phyloP scores from a whole-genome alignment of 2,329 filamentous ascomycete genomes.

The Aquanectria penicillioides region DNA sequence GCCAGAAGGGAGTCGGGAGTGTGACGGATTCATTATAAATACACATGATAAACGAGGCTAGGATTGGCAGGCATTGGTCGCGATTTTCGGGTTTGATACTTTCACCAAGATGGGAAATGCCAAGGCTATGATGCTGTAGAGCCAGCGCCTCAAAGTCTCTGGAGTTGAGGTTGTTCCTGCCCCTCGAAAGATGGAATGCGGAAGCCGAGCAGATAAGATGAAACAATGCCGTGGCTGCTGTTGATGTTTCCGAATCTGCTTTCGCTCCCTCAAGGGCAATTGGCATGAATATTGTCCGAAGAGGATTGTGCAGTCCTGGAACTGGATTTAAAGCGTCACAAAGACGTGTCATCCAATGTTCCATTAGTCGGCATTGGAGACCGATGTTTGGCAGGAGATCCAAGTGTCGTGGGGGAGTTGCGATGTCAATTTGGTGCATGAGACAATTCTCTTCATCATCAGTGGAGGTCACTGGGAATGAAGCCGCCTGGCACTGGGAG shows the following conservation, averaged over 20 bases:
- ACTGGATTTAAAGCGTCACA: neutral
- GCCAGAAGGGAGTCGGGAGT: neutral
- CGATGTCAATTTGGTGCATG: too few species aligned
- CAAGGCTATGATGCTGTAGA: slow-evolving; percentile 1
- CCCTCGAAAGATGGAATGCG: neutral
- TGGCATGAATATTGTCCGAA: neutral
- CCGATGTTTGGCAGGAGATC: too few species aligned
- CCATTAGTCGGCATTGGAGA: too few species aligned
- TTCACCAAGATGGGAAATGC: neutral
- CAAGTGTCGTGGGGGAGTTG: too few species aligned
- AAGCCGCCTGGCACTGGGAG: too few species aligned
- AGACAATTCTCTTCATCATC: too few species aligned
- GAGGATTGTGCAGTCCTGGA: neutral
- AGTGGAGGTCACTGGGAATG: too few species aligned
- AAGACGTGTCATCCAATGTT: too few species aligned
- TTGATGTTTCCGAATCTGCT: neutral
- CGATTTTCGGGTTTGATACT: slow-evolving; percentile 1
- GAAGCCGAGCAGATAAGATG: neutral
- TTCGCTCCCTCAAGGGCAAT: neutral
- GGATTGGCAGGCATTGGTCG: neutral
- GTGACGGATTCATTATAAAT: neutral
- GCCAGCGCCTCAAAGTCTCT: neutral
- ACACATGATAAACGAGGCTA: slow-evolving; percentile 7
- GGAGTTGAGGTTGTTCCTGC: neutral
- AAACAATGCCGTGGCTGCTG: neutral